Evolutionary conservation across 345 rosid genomes (phyloP).

Genomic region (Eucalyptus curtisii): DNA sequence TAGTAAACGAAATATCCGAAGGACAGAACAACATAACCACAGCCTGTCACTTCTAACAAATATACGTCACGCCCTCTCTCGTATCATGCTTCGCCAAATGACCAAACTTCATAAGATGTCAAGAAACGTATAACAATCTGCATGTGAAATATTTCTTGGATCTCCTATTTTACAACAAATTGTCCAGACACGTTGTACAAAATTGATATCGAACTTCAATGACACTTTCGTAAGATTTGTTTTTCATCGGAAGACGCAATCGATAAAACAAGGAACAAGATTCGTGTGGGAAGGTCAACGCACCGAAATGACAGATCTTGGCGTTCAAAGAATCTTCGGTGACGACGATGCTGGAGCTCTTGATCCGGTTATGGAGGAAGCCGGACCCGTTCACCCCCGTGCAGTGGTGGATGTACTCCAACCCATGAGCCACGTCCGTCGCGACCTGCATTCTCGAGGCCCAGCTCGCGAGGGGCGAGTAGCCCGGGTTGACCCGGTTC

Average conservation of each 20-base stretch:
- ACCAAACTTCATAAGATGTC: background rate
- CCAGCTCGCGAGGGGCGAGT: slow-evolving; percentile 67
- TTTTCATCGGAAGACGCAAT: background rate
- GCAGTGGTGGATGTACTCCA: slow-evolving; percentile 39
- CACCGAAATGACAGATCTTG: slow-evolving; percentile 31
- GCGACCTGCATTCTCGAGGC: slow-evolving; percentile 72
- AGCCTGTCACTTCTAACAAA: background rate
- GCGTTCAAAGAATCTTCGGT: slow-evolving; percentile 20
- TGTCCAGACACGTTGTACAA: background rate
- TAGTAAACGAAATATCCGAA: background rate
- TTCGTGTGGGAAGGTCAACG: background rate
- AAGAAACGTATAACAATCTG: background rate
- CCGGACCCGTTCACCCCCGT: slow-evolving; percentile 5
- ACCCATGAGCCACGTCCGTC: slow-evolving; percentile 49
- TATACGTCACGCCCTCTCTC: background rate
- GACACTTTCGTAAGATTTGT: background rate
- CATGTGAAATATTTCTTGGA: background rate
- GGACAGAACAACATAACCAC: background rate
- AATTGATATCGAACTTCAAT: background rate
- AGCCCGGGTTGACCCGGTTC: slow-evolving; percentile 42
- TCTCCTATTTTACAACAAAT: background rate
- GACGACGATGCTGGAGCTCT: slow-evolving; percentile 25
- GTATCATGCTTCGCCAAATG: background rate
- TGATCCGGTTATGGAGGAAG: slow-evolving; percentile 30
- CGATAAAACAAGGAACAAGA: background rate